Base-by-base conservation (phyloP, 345 rosid species). In the Erysimum cheiranthoides region DNA sequence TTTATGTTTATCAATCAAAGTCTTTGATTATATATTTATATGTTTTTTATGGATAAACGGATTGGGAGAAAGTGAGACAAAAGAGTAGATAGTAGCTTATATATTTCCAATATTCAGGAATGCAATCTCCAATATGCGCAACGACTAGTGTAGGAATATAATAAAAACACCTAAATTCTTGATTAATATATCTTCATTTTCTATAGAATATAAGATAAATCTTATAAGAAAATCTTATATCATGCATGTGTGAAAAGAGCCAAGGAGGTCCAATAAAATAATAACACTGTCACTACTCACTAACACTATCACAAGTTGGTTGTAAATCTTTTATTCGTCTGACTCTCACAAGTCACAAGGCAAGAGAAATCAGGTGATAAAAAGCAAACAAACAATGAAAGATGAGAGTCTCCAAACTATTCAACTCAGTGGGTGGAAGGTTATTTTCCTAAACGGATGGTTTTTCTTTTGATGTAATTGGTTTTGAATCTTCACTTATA, bases 191-290 rank as follows among this genome's bases (percentile, higher is more conserved):
- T 14, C 13, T 57, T 7, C 21, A 9, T 31, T 57, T 7, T n/a
- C 39, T 31, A 32, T 4, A 56, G 3, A 31, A 31, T 31, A 31
- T 2, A 13, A 53, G 10, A 30, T 12, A 28, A 28, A 6, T 28
- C 17, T 56, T 31, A 31, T 14, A 1, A 31, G 61, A 5, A 30
- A 31, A 57, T 8, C 2, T n/a, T 58, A 8, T 31, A 57, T 57
- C 61, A 57, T 57, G 27, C 63, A 58, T 34, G 42, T 34, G 62
- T 34, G 14, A 18, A 47, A 58, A 38, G 62, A 58, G 62, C 14
- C 27, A 58, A 4, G 0, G 28, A 35, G 43, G 30, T 60, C 65
- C 65, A 60, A 60, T 60, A 36, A 59, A 59, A 35, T 18, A 59
- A 35, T 17, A 59, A 60, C 65, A 36, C 14, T 4, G 25, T n/a